Percentiles rank a stretch among this genome's conserved stretches.
phyloP scores from a whole-genome alignment of 768 basidiomycete genomes.

The Leucocoprinus sp. region DNA sequence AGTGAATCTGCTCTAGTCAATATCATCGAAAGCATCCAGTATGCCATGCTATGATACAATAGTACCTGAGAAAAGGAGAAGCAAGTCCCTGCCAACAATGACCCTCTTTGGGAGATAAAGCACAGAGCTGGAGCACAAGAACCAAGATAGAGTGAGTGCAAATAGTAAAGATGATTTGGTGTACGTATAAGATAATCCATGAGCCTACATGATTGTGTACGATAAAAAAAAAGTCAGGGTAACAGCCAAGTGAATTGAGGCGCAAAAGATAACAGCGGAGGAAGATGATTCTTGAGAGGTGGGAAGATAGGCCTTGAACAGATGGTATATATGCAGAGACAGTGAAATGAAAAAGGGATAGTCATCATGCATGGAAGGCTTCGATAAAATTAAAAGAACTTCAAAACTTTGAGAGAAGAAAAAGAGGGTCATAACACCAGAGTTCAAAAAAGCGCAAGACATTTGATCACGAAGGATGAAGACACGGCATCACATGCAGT shows the following conservation, averaged over 20 bases:
- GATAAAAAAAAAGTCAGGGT: neutral
- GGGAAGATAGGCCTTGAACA: neutral
- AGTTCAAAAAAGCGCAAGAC: slow-evolving; percentile 1
- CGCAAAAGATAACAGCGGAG: neutral
- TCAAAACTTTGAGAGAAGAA: no score
- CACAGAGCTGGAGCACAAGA: neutral
- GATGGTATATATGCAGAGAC: slow-evolving; percentile 4
- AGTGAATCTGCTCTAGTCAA: no score
- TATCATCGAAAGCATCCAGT: no score
- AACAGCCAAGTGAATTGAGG: neutral
- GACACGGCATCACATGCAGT: neutral
- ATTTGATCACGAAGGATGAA: slow-evolving; percentile 2
- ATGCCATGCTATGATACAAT: no score
- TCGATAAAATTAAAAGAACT: neutral
- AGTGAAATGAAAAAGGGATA: neutral
- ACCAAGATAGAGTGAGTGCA: no score
- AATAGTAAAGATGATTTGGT: slow-evolving; percentile 9
- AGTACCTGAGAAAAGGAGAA: no score
- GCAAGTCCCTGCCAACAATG: no score
- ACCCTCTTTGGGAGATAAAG: neutral
- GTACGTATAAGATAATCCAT: slow-evolving; percentile 10
- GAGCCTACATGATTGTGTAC: slow-evolving; percentile 3
- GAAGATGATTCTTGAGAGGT: neutral
- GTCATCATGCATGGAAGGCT: slow-evolving; percentile 1
- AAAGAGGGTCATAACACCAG: neutral